Evolutionary conservation across 1,139 yeast species (phyloP), one percentile per base, ranked within the genome.

Genomic region (Kluyveromyces sp.): DNA sequence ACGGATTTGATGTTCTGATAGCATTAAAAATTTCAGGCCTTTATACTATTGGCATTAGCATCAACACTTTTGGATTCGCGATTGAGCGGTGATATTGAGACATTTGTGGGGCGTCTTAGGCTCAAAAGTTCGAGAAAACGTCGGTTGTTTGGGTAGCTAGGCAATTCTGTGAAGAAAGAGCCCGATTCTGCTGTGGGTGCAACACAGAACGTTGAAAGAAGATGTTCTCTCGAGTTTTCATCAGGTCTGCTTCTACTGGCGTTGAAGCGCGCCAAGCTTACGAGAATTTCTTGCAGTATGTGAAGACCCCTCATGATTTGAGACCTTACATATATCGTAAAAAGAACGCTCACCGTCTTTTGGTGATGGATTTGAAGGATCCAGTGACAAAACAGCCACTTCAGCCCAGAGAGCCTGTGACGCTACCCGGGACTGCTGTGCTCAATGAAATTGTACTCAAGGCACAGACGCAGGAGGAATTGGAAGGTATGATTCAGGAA

Each of bases 351-450:
- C 75, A 78, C 47, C 64, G 59, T 44, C 67, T 80, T 33, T 59
- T 77, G 45, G 71, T 81, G 9, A 75, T 77, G 61, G 84, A 80
- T 55, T 61, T 79, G 44, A 71, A 73, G 49, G 74, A 72, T 48
- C 63, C 66, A 12, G 60, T 56, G 2, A 60, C 65, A 1, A 70
- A 71, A 33, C 51, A 61, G 32, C 71, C 71, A 34, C 47, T 70
- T 12, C 52, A 58, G 7, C 75, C 77, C 17, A 53, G 63, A 22
- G 48, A 48, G 1, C 63, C 66, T 9, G 66, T 68, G 39, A 58
- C 56, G n/a, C 55, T 64, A 2, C 70, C 73, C 22, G 58, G 71
- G 2, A 56, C 55, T 25, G 46, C 50, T 4, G 62, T 63, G 18
- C 54, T 72, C 28, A 54, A 52, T 12, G 56, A 60, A 17, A 60